These are phyloP conservation scores for Aspergillus chevalieri DNA, from an alignment of 2,329 filamentous ascomycete genomes.

Conservation along the genomic window DNA sequence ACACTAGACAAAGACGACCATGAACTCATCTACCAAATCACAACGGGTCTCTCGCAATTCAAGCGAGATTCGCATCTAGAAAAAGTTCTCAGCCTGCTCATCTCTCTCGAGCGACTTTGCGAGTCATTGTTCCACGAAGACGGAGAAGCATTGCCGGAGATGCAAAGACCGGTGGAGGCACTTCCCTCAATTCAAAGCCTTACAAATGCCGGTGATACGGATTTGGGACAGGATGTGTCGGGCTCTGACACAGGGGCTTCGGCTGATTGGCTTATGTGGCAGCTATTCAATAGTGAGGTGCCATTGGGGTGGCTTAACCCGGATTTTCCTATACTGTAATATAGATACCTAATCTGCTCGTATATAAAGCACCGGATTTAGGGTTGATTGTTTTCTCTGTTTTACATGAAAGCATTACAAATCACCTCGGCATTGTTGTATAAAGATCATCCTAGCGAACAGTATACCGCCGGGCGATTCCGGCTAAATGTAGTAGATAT, in stretches of 20 bases:
- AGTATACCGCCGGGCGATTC: too few species aligned
- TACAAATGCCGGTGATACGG: background rate
- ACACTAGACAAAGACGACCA: constrained; percentile 2
- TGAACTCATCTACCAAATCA: constrained; percentile 1
- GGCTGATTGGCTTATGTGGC: constrained; percentile 7
- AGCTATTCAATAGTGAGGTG: constrained; percentile 8
- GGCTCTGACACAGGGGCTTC: background rate
- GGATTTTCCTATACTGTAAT: background rate
- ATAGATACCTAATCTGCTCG: background rate
- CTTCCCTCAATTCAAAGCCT: background rate
- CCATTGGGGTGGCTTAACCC: constrained; percentile 1
- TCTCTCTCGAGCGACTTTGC: background rate
- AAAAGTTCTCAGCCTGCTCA: background rate
- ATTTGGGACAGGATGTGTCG: background rate
- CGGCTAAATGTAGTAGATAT: too few species aligned
- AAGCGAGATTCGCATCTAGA: background rate
- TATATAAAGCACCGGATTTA: too few species aligned
- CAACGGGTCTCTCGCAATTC: background rate
- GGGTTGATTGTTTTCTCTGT: too few species aligned
- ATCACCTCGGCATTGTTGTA: too few species aligned
- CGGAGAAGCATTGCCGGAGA: background rate
- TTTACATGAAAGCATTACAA: too few species aligned
- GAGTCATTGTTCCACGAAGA: background rate
- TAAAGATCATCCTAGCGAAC: too few species aligned
- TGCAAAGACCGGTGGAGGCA: background rate